Evolutionary conservation across 371 early-diverging fungal genomes (phyloP), one percentile per base, ranked within the genome.

Genomic region (Syncephalastrum monosporum): DNA sequence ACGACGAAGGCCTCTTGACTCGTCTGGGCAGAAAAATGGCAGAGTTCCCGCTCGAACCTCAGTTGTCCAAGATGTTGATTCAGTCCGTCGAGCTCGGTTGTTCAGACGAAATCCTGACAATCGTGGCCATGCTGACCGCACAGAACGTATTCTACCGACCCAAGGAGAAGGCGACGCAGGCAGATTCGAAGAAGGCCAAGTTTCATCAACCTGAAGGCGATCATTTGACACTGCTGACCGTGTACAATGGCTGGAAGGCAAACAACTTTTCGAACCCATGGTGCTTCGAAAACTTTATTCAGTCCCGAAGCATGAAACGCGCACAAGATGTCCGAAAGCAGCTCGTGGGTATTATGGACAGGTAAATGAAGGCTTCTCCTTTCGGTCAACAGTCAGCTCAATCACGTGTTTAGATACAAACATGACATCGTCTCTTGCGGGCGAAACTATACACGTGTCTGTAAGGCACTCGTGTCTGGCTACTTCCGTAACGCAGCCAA

Each of bases 171-270:
- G 95, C 95, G 69, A 88, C 92, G 0, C 83, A 83, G 19, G 97
- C 98, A 1, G 98, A 98, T 73, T 81, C 90, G 55, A 93, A 93
- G 66, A 97, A 97, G 66, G 96, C 96, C 14, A 94, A 93, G 67
- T 98, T 98, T 70, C 94, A 96, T 72, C 96, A 96, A 69, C 95
- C 95, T 1, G 99, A 98, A 67, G 97, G 97, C 19, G 99, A 98
- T 72, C 99, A 98, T 64, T 74, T 98, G 41, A 98, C 99, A 7
- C 81, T 99, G 38, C 77, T 99, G 55, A 86, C 94, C 0, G 98
- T 99, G 2, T 98, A 95, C 78, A 96, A 99, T 66, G 89, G 84
- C 23, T 98, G 97, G 85, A 90, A 91, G 61, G 91, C 87, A 5
- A 83, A 85, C 60, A 91, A 93, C 46, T 96, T 90, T 62, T 88